Evolutionary conservation across 2,329 filamentous ascomycete species (phyloP), one percentile per base, ranked within the genome.

Genomic region (Calycina herbarum): DNA sequence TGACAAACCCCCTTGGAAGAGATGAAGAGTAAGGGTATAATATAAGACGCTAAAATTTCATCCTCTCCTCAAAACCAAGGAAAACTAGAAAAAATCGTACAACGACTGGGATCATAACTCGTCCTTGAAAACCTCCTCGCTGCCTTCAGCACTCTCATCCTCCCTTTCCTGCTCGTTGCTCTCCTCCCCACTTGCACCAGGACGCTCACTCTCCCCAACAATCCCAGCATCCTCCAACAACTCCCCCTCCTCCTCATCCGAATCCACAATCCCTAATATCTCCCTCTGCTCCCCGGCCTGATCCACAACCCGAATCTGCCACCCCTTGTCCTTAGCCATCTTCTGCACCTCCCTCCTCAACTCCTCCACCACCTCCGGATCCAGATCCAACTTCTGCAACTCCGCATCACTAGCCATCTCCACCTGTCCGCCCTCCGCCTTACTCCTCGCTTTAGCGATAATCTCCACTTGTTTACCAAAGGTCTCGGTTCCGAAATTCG

Each of bases 271-370:
- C 0, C 89, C 91, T 57, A 89, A 81, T 51, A 94, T 85, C 74
- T 93, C 89, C 67, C 86, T 79, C 27, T 85, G 82, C 4, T 76
- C 74, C 4, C 82, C 79, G 1, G 89, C 85, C 11, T 86, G 82
- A 73, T 95, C 90, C 0, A 95, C 86, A 15, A 95, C 82, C 77
- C 95, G 91, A 66, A 97, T 80, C 72, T 88, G 90, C 93, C 93
- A 97, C 17, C 87, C 87, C 69, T 88, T 85, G 7, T 89, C 87
- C 2, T 87, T 85, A 0, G 92, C 91, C 51, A 91, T 75, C 72
- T 87, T 84, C 74, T 91, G 83, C 65, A 96, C 78, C 73, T 91
- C 82, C 68, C 87, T 83, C 72, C 85, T 85, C 75, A 96, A 81
- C 57, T 87, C 82, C 71, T 94, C 88, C 2, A 96, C 82, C 56